Evolutionary conservation across 257 asterid species (phyloP).

Genomic region (Thymus quinquecostatus): DNA sequence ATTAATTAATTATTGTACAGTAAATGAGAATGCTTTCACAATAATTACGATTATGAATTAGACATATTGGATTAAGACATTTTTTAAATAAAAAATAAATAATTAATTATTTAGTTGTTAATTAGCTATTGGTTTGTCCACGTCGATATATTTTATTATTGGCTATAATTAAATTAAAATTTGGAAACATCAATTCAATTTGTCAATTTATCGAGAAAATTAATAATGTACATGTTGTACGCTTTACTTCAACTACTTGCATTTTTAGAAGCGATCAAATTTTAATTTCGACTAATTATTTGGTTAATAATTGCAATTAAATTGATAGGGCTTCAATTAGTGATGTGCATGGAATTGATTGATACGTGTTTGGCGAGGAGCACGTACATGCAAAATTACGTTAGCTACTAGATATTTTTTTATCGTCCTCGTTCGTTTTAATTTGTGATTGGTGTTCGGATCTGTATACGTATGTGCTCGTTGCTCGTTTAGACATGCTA

Average conservation of each 20-base stretch:
- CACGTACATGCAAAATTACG: no score
- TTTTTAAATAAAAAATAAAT: not conserved
- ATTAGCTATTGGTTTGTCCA: not conserved
- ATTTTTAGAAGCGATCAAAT: no score
- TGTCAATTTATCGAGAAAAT: not conserved
- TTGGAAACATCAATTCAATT: not conserved
- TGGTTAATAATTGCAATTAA: no score
- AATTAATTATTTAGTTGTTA: not conserved
- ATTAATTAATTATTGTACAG: not conserved
- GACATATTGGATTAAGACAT: constrained; percentile 31
- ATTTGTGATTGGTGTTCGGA: no score
- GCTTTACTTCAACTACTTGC: no score
- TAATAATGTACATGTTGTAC: no score
- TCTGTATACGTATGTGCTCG: no score
- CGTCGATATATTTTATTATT: not conserved
- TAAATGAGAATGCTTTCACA: not conserved
- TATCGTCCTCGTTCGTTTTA: no score
- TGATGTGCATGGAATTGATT: not conserved
- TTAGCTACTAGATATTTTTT: no score
- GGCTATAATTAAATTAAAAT: not conserved
- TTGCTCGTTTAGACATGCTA: no score
- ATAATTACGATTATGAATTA: not conserved
- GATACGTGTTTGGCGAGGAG: not conserved
- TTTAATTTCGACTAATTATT: no score
- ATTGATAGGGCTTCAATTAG: no score